Conservation (phyloP, 176 grass and related monocot genomes). For the Ampelocalamus luodianensis region DNA sequence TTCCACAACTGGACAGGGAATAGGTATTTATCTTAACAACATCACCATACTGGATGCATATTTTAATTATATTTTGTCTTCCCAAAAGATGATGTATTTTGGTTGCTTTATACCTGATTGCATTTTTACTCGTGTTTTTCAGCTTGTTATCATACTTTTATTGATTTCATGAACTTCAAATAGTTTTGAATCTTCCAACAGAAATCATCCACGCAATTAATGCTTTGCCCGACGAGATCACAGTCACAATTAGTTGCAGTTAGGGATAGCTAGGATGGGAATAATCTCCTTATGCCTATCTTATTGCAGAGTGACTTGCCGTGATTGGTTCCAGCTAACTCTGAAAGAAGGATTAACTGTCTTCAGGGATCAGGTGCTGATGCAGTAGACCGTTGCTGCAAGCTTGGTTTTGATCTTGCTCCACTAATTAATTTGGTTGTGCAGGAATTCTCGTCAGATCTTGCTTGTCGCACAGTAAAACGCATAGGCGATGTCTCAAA, state of each 20-base stretch:
- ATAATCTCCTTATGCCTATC: conserved; percentile 20
- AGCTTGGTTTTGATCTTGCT: conserved; percentile 34
- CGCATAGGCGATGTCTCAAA: conserved; percentile 92
- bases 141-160: background rate
- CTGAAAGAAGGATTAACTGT: conserved; percentile 98
- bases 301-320: conserved; percentile 88
- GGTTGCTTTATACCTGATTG: conserved; percentile 11
- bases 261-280: background rate
- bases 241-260: conserved; percentile 2
- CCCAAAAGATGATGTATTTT: conserved; percentile 6
- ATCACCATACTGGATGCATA: conserved; percentile 24
- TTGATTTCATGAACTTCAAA: background rate
- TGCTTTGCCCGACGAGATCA: conserved; percentile 22
- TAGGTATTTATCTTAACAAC: conserved; percentile 53
- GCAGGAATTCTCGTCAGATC: conserved; percentile 98
- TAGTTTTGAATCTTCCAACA: conserved; percentile 27
- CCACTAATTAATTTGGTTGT: conserved; percentile 35
- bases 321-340: conserved; percentile 99
- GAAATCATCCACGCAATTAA: conserved; percentile 19
- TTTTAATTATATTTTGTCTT: background rate
- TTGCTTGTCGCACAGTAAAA: conserved; percentile 87
- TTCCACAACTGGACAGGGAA: conserved; percentile 99
- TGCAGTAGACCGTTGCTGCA: conserved; percentile 20
- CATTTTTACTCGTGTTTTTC: conserved; percentile 21
- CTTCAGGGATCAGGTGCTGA: conserved; percentile 91